Evolutionary conservation across 768 basidiomycete species (phyloP).

Genomic region (Boletus rufocinnamomeus): DNA sequence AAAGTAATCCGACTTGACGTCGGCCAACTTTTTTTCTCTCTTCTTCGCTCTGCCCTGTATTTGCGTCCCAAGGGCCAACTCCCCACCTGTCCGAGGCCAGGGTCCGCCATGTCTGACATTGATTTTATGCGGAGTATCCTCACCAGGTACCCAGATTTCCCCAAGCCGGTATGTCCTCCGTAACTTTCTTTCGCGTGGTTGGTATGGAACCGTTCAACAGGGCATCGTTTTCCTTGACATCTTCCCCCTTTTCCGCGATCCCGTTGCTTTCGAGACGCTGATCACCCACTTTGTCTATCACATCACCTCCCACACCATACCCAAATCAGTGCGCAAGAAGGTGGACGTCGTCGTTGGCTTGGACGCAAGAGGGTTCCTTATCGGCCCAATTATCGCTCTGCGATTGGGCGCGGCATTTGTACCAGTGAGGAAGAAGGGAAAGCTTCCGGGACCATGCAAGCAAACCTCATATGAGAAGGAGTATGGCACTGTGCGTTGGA

Average conservation of each 20-base stretch:
- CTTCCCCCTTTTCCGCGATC: slow-evolving; percentile 88
- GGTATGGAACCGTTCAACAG: slow-evolving; percentile 38
- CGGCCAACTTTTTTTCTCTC: slow-evolving; percentile 1
- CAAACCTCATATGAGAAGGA: slow-evolving; percentile 86
- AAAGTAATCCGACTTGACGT: not conserved
- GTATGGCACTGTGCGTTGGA: slow-evolving; percentile 72
- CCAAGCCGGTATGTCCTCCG: slow-evolving; percentile 69
- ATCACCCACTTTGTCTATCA: slow-evolving; percentile 89
- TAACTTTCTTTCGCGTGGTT: not conserved
- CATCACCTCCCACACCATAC: slow-evolving; percentile 76
- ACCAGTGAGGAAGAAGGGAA: slow-evolving; percentile 91
- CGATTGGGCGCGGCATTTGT: slow-evolving; percentile 93
- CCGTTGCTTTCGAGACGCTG: slow-evolving; percentile 84
- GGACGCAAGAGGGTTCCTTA: slow-evolving; percentile 93
- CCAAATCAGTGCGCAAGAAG: slow-evolving; percentile 57
- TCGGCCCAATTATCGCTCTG: slow-evolving; percentile 90
- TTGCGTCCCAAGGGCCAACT: slow-evolving; percentile 3
- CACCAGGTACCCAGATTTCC: slow-evolving; percentile 73
- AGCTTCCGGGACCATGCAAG: slow-evolving; percentile 87
- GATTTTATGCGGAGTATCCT: slow-evolving; percentile 66
- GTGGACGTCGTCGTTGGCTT: slow-evolving; percentile 93
- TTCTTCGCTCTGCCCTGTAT: slow-evolving; percentile 1
- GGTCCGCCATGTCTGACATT: slow-evolving; percentile 68
- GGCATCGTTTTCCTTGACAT: slow-evolving; percentile 94
- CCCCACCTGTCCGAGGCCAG: not conserved